Base-by-base conservation (phyloP, 345 rosid species). In the Clausena lansium region DNA sequence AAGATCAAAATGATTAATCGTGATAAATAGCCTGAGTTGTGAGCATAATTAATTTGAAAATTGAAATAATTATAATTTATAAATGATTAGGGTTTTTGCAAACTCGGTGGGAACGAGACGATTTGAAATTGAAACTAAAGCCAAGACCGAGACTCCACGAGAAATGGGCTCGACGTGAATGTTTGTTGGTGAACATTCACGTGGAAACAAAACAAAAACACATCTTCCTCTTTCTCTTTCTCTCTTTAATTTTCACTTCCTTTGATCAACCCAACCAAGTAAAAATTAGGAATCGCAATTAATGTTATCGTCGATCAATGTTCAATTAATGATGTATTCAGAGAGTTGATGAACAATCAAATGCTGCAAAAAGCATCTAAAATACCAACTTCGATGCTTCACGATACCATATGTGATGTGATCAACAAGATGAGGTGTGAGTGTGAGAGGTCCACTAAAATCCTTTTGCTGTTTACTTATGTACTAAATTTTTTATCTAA, bases 181-280 rank as follows among this genome's bases (percentile, higher is more conserved):
- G 95, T 89, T 88, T 84, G 95, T 88, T 87, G 81, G 86, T 86
- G 82, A 80, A 86, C 87, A 89, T 91, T 83, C 91, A 88, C 91
- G 80, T 87, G 83, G 85, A 86, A 87, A 77, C 82, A 63, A 55
- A 76, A 59, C 47, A 32, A 11, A 32, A 14, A 27, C 65, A 27
- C 67, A 15, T 15, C 32, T 33, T 1, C 9, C 20, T 10, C 20
- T 47, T n/a, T 75, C 47, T 54, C 35, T 59, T 27, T 76, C 32
- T 62, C 57, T 33, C 27, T 38, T 64, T 28, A 24, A 52, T 52
- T 52, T 0, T 45, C 50, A 45, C 50, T 45, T 45, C 17, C 25
- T 54, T 74, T 32, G 61, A 66, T 82, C 50, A 45, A 78, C 32
- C 72, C 55, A 62, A 73, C 74, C 59, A 74, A 52, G 9, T 9